These are phyloP conservation scores for Aspergillus leporis DNA, from an alignment of 495 filamentous ascomycete species.

Conservation along the genomic window DNA sequence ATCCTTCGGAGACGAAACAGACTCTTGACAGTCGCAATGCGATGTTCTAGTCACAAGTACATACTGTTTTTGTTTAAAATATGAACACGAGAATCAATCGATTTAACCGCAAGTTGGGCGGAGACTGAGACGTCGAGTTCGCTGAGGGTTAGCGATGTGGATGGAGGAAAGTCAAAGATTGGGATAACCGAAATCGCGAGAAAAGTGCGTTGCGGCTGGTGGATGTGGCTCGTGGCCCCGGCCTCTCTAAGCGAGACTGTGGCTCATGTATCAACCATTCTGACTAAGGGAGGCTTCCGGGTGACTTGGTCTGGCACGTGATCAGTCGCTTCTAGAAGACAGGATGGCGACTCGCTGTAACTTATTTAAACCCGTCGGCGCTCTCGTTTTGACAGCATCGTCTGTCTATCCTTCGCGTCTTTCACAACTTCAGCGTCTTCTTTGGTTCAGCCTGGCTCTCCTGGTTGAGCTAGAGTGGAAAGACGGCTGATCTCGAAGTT, in stretches of 20 bases:
- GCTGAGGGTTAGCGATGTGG: conserved; percentile 33
- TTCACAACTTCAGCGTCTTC: background rate
- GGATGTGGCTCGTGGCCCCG: conserved; percentile 36
- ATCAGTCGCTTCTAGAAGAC: conserved; percentile 28
- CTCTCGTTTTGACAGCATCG: conserved; percentile 42
- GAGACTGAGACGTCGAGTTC: conserved; percentile 86
- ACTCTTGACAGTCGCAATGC: background rate
- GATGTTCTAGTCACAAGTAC: conserved; percentile 13
- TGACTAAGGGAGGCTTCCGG: background rate
- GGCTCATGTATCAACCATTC: conserved; percentile 23
- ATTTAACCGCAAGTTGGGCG: conserved; percentile 86
- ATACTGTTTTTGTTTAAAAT: conserved; percentile 29
- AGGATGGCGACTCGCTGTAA: conserved; percentile 24
- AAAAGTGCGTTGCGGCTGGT: conserved; percentile 46
- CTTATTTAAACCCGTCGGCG: conserved; percentile 23
- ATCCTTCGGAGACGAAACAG: background rate
- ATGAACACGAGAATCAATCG: conserved; percentile 90
- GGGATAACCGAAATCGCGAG: conserved; percentile 33
- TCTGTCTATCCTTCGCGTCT: background rate
- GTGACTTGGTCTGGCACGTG: conserved; percentile 31
- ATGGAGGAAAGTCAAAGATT: conserved; percentile 32
- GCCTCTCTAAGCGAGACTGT: conserved; percentile 41
- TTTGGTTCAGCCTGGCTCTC: background rate
- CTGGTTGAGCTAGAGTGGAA: conserved; percentile 6
- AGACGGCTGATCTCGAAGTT: conserved; percentile 21